Conservation (phyloP, 805 yeast genomes). For the Ogataea henricii region DNA sequence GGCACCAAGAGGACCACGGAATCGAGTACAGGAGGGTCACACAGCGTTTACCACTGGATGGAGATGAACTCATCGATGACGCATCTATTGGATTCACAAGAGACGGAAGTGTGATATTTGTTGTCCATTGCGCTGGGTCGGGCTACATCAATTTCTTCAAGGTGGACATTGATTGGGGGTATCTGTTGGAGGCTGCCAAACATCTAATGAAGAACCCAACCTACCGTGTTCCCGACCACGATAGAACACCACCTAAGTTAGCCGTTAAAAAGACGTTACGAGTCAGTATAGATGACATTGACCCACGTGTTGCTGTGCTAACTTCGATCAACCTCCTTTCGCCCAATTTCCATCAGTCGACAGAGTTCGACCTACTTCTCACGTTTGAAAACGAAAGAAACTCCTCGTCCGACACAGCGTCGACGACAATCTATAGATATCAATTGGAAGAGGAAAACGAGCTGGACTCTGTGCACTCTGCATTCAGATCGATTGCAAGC, state of each 20-base stretch:
- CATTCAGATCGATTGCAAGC: constrained; percentile 27
- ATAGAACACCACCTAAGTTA: constrained; percentile 44
- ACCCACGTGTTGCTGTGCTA: constrained; percentile 28
- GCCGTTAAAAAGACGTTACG: constrained; percentile 34
- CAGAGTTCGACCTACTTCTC: constrained; percentile 49
- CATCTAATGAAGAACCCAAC: constrained; percentile 49
- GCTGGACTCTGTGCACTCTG: constrained; percentile 23
- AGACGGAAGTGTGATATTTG: constrained; percentile 47
- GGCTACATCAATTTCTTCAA: constrained; percentile 43
- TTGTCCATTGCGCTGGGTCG: constrained; percentile 41
- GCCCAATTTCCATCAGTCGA: constrained; percentile 43
- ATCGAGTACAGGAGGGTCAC: constrained; percentile 53
- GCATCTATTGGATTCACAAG: constrained; percentile 56
- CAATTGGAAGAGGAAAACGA: constrained; percentile 23
- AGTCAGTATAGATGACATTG: constrained; percentile 34
- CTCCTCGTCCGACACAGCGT: constrained; percentile 11
- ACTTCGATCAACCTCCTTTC: constrained; percentile 46
- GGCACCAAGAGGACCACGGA: constrained; percentile 66
- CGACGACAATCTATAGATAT: constrained; percentile 30
- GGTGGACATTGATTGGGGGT: constrained; percentile 58
- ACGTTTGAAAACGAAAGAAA: constrained; percentile 38
- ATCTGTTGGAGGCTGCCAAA: constrained; percentile 47
- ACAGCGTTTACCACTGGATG: constrained; percentile 33
- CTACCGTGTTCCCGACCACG: constrained; percentile 50
- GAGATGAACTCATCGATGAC: constrained; percentile 27